Conservation (phyloP, 179 eudicot species). For the Monotropa hypopitys region DNA sequence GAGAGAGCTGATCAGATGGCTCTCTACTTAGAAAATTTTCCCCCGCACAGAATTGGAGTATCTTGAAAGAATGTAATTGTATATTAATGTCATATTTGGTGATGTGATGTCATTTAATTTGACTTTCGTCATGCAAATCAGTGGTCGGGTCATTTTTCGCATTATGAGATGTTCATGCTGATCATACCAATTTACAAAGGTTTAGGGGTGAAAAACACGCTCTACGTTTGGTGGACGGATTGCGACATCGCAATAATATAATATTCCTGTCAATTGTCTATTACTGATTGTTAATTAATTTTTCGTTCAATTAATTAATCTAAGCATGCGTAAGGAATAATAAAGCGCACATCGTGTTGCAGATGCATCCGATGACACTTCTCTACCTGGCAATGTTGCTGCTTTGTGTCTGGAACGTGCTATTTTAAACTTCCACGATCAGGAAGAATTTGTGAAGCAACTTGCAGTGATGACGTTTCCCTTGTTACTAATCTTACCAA, state of each 20-base stretch:
- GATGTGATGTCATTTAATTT: neutral
- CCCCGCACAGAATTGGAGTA: neutral
- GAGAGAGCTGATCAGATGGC: neutral
- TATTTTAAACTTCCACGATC: slow-evolving; percentile 22
- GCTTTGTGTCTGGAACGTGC: slow-evolving; percentile 47
- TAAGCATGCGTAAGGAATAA: no score
- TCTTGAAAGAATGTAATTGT: neutral
- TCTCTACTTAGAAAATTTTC: neutral
- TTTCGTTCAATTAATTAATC: no score
- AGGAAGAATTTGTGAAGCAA: slow-evolving; percentile 29
- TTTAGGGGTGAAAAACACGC: neutral
- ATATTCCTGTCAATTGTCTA: no score
- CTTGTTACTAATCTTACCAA: slow-evolving; percentile 47
- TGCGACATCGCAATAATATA: no score
- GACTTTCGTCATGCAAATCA: neutral
- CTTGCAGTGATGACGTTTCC: slow-evolving; percentile 53
- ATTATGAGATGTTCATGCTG: neutral
- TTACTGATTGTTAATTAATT: no score
- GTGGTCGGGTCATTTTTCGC: neutral
- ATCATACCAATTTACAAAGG: neutral
- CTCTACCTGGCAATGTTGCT: slow-evolving; percentile 41
- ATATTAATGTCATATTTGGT: neutral
- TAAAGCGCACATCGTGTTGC: no score
- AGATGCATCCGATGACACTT: slow-evolving; percentile 31
- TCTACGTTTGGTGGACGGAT: no score